Evolutionary conservation across 1,139 yeast genomes (phyloP).

Genomic region (Nakaseomyces kungkrabaensis): DNA sequence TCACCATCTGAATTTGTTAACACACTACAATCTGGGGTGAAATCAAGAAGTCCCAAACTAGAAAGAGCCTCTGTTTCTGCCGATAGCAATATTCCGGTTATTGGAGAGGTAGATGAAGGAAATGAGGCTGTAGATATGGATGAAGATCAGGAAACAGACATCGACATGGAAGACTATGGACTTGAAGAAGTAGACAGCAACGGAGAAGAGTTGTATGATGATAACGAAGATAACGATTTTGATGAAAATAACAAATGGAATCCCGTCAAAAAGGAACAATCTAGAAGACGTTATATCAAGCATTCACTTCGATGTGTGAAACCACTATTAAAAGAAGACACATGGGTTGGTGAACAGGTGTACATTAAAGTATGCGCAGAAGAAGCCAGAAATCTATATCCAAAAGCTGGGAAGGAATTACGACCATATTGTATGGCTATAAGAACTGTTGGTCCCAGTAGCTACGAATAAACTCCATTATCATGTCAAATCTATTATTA

Average conservation of each 20-base stretch:
- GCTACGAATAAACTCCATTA: background rate
- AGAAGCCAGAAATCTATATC: background rate
- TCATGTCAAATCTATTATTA: too few species aligned
- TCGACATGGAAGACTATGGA: constrained; percentile 1
- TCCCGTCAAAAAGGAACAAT: constrained; percentile 35
- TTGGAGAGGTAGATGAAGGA: constrained; percentile 4
- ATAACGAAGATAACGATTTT: constrained; percentile 1
- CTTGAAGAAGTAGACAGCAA: constrained; percentile 11
- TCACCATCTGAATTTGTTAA: background rate
- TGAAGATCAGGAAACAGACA: constrained; percentile 1
- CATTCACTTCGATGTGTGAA: constrained; percentile 50
- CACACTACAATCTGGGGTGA: background rate
- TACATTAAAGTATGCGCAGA: constrained; percentile 33
- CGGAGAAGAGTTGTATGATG: constrained; percentile 1
- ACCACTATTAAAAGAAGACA: constrained; percentile 42
- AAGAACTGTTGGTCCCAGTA: background rate
- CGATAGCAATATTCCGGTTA: background rate
- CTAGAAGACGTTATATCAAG: constrained; percentile 38
- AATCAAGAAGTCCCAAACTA: background rate
- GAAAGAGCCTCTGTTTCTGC: background rate
- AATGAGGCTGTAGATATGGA: constrained; percentile 4
- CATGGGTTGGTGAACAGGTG: constrained; percentile 43
- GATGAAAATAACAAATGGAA: constrained; percentile 36
- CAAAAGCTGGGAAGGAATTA: background rate
- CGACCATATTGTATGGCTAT: background rate